A percentile compares a stretch with the other conserved stretches of the same genome.
Evolutionary conservation across 371 early-diverging fungal genomes (phyloP).

Genomic region (Batkoa obscura): DNA sequence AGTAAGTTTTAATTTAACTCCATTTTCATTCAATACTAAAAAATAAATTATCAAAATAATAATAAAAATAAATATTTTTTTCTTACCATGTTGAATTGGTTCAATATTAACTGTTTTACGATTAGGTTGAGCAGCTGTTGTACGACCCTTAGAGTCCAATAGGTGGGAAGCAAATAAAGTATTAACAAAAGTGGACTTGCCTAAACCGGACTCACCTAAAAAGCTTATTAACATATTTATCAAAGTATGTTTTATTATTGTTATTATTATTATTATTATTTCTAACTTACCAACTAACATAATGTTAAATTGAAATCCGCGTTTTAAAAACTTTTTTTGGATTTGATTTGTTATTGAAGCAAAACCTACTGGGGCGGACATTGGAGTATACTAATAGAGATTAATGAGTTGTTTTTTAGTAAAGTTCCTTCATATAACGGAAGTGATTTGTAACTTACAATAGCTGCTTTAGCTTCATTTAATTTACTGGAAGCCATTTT

Average conservation of each 20-base stretch:
- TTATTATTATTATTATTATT: not conserved
- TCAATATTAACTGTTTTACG: constrained; percentile 73
- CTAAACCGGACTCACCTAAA: constrained; percentile 89
- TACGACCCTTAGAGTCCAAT: constrained; percentile 65
- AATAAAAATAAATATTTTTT: not conserved
- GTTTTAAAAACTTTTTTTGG: constrained; percentile 76
- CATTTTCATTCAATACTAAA: constrained; percentile 61
- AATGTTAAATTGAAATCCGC: constrained; percentile 88
- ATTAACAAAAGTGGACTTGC: constrained; percentile 97
- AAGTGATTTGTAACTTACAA: too few species aligned
- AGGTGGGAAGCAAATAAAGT: constrained; percentile 76
- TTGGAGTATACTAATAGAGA: not conserved
- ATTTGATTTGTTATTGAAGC: constrained; percentile 87
- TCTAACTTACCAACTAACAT: constrained; percentile 63
- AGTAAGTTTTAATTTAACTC: constrained; percentile 62
- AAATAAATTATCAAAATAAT: not conserved
- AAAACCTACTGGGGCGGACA: constrained; percentile 75
- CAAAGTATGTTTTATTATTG: not conserved
- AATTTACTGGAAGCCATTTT: too few species aligned
- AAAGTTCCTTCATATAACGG: too few species aligned
- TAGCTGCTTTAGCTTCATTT: too few species aligned
- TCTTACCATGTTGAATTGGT: constrained; percentile 48
- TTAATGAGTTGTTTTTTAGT: too few species aligned
- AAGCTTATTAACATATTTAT: not conserved
- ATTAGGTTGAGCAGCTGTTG: constrained; percentile 44